Conservation (phyloP, 305 asterid genomes). For the Fraxinus floribunda region DNA sequence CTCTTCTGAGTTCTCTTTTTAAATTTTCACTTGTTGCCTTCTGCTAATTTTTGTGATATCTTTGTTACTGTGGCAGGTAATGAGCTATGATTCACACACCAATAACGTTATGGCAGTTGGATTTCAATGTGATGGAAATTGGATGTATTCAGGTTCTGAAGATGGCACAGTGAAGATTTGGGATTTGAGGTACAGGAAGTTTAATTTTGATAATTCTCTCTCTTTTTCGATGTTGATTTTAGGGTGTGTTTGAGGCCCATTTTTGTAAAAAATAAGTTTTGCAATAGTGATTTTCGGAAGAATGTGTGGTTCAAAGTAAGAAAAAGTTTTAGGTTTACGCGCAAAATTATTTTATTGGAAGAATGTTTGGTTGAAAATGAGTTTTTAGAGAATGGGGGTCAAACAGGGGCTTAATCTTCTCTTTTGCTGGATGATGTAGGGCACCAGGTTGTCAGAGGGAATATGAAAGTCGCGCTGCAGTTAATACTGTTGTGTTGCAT, state of each 20-base stretch:
- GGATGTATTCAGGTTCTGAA: conserved; percentile 99
- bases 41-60: neutral
- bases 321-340: neutral
- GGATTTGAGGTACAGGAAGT: conserved; percentile 68
- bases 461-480: conserved; percentile 98
- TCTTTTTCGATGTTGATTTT: conserved; percentile 12
- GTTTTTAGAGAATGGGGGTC: neutral
- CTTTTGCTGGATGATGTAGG: conserved; percentile 42
- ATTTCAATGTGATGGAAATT: conserved; percentile 90
- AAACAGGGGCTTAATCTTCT: conserved; percentile 1
- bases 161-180: conserved; percentile 98
- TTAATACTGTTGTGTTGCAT: conserved; percentile 93
- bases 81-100: conserved; percentile 96
- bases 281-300: neutral
- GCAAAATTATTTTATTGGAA: neutral
- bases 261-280: neutral
- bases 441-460: conserved; percentile 99
- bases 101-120: conserved; percentile 98
- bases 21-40: neutral
- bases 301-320: neutral
- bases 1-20: conserved; percentile 1
- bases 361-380: neutral
- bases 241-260: neutral
- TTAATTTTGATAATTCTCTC: neutral
- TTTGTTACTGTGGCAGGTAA: conserved; percentile 48